Evolutionary conservation across 1,284 basidiomycete genomes (phyloP).

Genomic region (Papiliotrema terrestris): DNA sequence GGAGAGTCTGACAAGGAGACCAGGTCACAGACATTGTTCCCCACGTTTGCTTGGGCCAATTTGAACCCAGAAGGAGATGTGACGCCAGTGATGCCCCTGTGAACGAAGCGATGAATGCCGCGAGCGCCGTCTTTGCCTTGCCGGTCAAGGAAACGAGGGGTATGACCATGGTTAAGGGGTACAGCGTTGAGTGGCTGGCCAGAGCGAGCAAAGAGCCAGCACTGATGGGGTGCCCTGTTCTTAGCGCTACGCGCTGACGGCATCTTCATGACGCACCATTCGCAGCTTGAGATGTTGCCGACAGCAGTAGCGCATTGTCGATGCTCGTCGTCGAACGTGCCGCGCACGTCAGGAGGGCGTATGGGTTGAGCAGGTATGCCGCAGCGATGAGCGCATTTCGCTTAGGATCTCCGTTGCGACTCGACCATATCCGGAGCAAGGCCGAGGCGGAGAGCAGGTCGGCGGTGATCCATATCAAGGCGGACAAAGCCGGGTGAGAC

Average conservation of each 20-base stretch:
- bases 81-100: neutral
- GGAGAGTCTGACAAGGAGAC: neutral
- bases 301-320: constrained; percentile 67
- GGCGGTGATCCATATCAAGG: neutral
- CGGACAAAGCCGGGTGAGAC: neutral
- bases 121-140: neutral
- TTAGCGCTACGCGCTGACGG: neutral
- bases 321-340: constrained; percentile 75
- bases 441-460: neutral
- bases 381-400: neutral
- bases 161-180: constrained; percentile 62
- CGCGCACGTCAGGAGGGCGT: constrained; percentile 71
- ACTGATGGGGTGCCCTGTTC: neutral
- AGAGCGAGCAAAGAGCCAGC: constrained; percentile 57
- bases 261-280: constrained; percentile 53
- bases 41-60: constrained; percentile 75
- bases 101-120: constrained; percentile 3
- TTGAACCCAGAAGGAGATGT: constrained; percentile 33
- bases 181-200: constrained; percentile 66
- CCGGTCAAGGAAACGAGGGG: constrained; percentile 53
- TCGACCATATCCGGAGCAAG: neutral
- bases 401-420: neutral
- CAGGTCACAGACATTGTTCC: constrained; percentile 61
- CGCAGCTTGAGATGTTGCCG: constrained; percentile 68
- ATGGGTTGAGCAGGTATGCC: constrained; percentile 78